A percentile compares a stretch with the other conserved stretches of the same genome.
These are phyloP conservation scores for Alternaria dauci DNA, from an alignment of 2,329 filamentous ascomycete species.

Conservation along the genomic window DNA sequence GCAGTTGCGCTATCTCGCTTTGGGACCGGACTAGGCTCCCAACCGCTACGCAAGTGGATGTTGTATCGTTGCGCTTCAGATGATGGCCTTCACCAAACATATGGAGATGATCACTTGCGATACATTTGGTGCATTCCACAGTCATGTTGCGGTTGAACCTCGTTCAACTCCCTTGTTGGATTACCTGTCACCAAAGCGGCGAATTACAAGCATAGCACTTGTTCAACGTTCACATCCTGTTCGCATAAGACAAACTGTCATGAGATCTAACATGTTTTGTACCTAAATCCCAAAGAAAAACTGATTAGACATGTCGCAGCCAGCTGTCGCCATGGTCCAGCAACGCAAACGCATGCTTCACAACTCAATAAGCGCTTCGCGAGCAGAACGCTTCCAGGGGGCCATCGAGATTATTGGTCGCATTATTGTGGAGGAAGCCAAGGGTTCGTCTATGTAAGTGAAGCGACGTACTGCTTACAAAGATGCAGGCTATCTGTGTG, in stretches of 20 bases:
- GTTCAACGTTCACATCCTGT: background rate
- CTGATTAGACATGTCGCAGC: background rate
- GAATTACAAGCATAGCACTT: background rate
- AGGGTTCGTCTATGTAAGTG: background rate
- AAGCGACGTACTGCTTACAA: background rate
- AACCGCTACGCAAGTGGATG: background rate
- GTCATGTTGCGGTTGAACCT: background rate
- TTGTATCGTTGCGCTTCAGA: background rate
- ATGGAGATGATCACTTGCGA: background rate
- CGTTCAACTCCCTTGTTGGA: background rate
- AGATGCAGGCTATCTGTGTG: background rate
- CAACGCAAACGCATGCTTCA: background rate
- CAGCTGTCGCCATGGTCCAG: background rate
- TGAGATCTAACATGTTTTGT: no score
- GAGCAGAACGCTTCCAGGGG: background rate
- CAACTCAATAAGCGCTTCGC: background rate
- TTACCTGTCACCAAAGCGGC: background rate
- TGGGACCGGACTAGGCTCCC: background rate
- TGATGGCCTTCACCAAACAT: background rate
- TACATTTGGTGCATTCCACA: background rate
- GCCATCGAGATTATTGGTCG: background rate
- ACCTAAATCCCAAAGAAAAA: background rate
- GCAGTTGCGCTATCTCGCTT: background rate
- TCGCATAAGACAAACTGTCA: no score
- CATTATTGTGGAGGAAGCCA: background rate